Evolutionary conservation across 2,329 filamentous ascomycete genomes (phyloP), one percentile per base, ranked within the genome.

Genomic region (Penicillium sp.): DNA sequence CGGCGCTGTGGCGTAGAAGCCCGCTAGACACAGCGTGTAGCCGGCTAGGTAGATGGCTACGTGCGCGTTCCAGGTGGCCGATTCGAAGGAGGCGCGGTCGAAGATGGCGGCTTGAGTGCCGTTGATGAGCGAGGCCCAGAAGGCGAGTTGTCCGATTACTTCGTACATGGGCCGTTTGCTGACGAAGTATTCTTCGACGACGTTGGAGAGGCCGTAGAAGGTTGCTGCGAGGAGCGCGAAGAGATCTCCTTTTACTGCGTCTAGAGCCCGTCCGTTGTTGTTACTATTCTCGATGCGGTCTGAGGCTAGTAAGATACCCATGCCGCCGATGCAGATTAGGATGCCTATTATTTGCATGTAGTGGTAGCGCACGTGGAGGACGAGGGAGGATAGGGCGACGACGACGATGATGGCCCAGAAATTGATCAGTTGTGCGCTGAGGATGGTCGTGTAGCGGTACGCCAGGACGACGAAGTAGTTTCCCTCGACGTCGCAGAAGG

Each of bases 391-490:
- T 62, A 97, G 77, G 60, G 89, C 69, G 20, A 97, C 91, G 21
- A 99, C 94, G 61, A 93, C 86, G 51, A 96, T 90, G 64, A 99
- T 97, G 65, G 92, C 90, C 93, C 93, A 97, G 78, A 97, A 97
- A 81, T 97, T 97, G 77, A 99, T 91, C 52, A 99, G 83, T 79
- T 97, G 92, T 16, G 91, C 91, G 20, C 89, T 94, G 49, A 97
- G 82, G 65, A 97, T 88, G 67, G 92, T 97, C 55, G 93, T 96
- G 79, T 95, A 86, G 59, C 88, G 83, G 78, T 97, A 99, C 5
- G 93, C 94, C 50, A 97, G 82, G 51, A 99, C 93, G 66, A 92
- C 92, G 71, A 97, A 97, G 79, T 97, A 99, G 77, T 99, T 99
- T 60, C 94, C 94, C 75, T 97, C 84, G 50, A 97, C 93, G 69